Base-by-base conservation (phyloP, 495 filamentous ascomycete species). In the Trichocladium uniseriatum region DNA sequence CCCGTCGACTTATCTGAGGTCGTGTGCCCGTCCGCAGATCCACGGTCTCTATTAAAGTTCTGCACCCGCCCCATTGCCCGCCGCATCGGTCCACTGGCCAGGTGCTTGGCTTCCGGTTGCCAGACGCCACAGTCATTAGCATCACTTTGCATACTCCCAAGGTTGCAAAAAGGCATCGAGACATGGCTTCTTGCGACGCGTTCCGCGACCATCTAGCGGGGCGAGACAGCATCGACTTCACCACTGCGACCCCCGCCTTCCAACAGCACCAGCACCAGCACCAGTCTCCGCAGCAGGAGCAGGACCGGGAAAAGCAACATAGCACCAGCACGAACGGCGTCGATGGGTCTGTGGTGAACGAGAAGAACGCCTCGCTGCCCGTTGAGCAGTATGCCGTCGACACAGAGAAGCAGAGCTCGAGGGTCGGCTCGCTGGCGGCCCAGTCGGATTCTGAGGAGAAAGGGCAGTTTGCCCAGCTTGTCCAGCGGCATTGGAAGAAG, bases 351-450 rank as follows among this genome's bases (percentile, higher is more conserved):
- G 38, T 51, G 15, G 34, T 40, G n/a, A 29, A 51, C 29, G 49
- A 38, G 4, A 56, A 54, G 48, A 39, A 44, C 24, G 6, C 22
- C 37, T 24, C 38, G 42, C n/a, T n/a, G n/a, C 32, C 49, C 22
- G 49, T 28, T n/a, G 35, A 45, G 14, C 47, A 55, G 31, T 58
- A 54, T 42, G 50, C 42, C 14, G 36, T 52, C 24, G 60, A 63
- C 31, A 19, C 51, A 31, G 60, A 63, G 51, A 60, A 52, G 50
- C 56, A 59, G 49, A 58, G 56, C 49, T 38, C 41, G 28, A 44
- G 42, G 20, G 57, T 60, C 11, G 60, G 60, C 40, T 63, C 57
- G 10, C 27, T 60, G 38, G 32, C 36, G 6, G 52, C 40, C 6
- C 41, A n/a, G 15, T 36, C 38, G 22, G 40, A 37, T 10, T 38